phyloP scores from a whole-genome alignment of 179 eudicot genomes.

The Silene vulgaris region DNA sequence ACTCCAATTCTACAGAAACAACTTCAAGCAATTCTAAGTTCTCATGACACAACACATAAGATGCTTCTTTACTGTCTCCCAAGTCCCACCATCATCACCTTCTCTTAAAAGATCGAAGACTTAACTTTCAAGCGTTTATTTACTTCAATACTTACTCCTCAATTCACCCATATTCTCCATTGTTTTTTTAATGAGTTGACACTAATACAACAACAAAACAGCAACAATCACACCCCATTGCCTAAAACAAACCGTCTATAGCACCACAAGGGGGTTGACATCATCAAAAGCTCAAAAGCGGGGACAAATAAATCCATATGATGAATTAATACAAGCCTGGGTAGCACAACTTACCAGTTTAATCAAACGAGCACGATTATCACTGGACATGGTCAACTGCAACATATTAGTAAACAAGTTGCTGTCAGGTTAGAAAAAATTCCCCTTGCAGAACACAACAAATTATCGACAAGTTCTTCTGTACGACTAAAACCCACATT shows the following conservation, averaged over 20 bases:
- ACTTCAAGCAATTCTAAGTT: not conserved
- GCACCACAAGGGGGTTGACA: not conserved
- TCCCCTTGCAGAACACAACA: not conserved
- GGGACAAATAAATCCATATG: not conserved
- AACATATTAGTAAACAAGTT: slow-evolving; percentile 14
- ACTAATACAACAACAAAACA: not conserved
- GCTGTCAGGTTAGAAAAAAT: not conserved
- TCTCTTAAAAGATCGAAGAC: not conserved
- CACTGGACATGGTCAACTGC: slow-evolving; percentile 79
- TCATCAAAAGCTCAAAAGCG: not conserved
- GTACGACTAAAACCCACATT: not conserved
- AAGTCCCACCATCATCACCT: not conserved
- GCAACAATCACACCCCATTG: not conserved
- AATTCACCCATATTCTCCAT: not conserved
- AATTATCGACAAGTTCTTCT: not conserved
- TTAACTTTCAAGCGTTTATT: not conserved
- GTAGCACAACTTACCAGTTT: slow-evolving; percentile 65
- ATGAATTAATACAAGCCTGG: not conserved
- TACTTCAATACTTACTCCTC: not conserved
- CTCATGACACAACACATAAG: not conserved
- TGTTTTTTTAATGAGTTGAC: not conserved
- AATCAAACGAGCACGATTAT: slow-evolving; percentile 69
- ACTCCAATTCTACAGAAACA: not conserved
- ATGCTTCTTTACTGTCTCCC: not conserved
- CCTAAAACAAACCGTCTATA: too few species aligned